Base-by-base conservation (phyloP, 805 yeast species). In the Huiozyma naganishii region DNA sequence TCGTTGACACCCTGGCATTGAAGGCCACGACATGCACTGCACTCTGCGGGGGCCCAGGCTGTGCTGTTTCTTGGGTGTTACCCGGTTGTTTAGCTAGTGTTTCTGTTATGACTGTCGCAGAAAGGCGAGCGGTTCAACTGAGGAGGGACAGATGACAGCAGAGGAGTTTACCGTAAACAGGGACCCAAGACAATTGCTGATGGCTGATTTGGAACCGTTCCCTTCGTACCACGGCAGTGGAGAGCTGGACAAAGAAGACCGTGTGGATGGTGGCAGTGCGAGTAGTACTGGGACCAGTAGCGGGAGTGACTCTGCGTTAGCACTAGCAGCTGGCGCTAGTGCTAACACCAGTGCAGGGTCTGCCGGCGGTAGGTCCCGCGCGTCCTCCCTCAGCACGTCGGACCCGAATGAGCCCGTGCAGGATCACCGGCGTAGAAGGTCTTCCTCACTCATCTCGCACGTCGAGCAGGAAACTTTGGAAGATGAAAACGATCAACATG, bases 401-500 rank as follows among this genome's bases (percentile, higher is more conserved):
- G 41, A 48, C 33, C 29, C 43, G 41, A 35, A 50, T n/a, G 63
- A 61, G 42, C 67, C 67, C 3, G 62, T 58, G 11, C 56, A 60
- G 42, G 67, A 63, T 44, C 66, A 62, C 39, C 56, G 67, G 43
- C 68, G 83, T 54, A 74, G 96, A 62, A 76, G 97, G 48, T 86
- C 96, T 2, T 86, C 96, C 2, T 81, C 92, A 17, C 74, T 92
- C 48, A 79, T 90, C 49, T 90, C 95, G 39, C 96, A 90, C 58
- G 83, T 90, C 42, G 92, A 85, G 59, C 95, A 94, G 12, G 98
- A 92, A 60, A 80, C 88, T 12, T 75, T 85, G 54, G 97, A 90
- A 53, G 94, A 89, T 36, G 85, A 82, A 62, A 86, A 82, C 55
- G 98, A 90, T 61, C 97, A 90, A 66, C 81, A 83, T 43, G 70